phyloP scores from a whole-genome alignment of 2,329 filamentous ascomycete species.

The Nigrospora sphaerica region DNA sequence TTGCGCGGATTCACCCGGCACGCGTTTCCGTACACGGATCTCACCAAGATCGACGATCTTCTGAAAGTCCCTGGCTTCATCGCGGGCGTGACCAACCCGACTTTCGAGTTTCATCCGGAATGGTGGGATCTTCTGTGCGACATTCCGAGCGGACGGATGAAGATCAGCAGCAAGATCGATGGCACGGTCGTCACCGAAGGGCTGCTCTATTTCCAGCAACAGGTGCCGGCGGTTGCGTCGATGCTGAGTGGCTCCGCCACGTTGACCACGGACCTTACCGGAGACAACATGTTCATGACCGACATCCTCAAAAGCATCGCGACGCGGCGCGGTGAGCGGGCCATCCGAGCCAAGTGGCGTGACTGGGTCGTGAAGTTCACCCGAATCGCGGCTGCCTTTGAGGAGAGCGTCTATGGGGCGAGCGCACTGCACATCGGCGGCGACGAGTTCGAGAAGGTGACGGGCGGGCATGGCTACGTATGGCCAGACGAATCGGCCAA shows the following conservation, averaged over 20 bases:
- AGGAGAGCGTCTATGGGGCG: conserved; percentile 90
- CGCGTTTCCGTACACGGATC: conserved; percentile 95
- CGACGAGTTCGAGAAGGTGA: conserved; percentile 57
- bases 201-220: conserved; percentile 78
- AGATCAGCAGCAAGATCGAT: conserved; percentile 87
- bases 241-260: conserved; percentile 31
- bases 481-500: conserved; percentile 81
- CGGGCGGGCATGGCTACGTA: conserved; percentile 85
- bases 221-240: conserved; percentile 52
- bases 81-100: conserved; percentile 93
- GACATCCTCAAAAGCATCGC: conserved; percentile 78
- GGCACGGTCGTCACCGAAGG: conserved; percentile 76
- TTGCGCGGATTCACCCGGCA: conserved; percentile 90
- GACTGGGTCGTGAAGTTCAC: conserved; percentile 94
- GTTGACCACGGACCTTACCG: conserved; percentile 59
- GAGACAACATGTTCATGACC: conserved; percentile 83
- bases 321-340: conserved; percentile 80
- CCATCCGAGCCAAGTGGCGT: conserved; percentile 86
- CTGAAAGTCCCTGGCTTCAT: conserved; percentile 96
- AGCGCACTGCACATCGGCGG: conserved; percentile 81
- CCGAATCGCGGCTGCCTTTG: conserved; percentile 84
- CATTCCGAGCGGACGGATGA: conserved; percentile 83
- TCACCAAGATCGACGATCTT: conserved; percentile 95
- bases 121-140: conserved; percentile 99
- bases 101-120: conserved; percentile 87